phyloP scores from a whole-genome alignment of 805 yeast genomes.

The Suhomyces xylopsoci region DNA sequence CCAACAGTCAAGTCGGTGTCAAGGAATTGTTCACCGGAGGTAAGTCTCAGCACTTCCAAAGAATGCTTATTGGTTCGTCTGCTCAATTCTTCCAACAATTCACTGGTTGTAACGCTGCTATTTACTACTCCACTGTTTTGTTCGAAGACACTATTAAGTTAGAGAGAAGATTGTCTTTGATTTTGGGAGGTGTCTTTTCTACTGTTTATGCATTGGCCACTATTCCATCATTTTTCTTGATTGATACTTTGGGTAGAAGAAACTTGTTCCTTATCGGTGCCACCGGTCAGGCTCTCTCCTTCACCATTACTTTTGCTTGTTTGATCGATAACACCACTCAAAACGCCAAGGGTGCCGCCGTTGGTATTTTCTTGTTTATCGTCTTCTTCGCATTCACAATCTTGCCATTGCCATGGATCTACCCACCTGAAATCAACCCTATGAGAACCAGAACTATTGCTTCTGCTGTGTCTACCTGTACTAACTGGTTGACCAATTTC shows the following conservation, averaged over 20 bases:
- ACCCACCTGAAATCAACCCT: slow-evolving; percentile 36
- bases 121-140: slow-evolving; percentile 34
- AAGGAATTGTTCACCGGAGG: slow-evolving; percentile 24
- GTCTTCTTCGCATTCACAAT: slow-evolving; percentile 30
- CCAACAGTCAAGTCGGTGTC: slow-evolving; percentile 21
- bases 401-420: slow-evolving; percentile 37
- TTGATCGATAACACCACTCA: slow-evolving; percentile 19
- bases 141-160: slow-evolving; percentile 27
- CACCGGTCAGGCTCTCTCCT: slow-evolving; percentile 28
- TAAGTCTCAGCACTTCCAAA: slow-evolving; percentile 23
- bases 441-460: slow-evolving; percentile 37
- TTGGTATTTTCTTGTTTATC: slow-evolving; percentile 31
- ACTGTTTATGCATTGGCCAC: slow-evolving; percentile 32
- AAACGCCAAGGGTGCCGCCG: slow-evolving; percentile 30
- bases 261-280: slow-evolving; percentile 33
- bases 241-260: slow-evolving; percentile 35
- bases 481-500: slow-evolving; percentile 37
- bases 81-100: slow-evolving; percentile 27
- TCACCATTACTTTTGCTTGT: slow-evolving; percentile 26
- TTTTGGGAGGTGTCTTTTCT: slow-evolving; percentile 29
- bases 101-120: slow-evolving; percentile 33
- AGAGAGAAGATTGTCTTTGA: slow-evolving; percentile 19
- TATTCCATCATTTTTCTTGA: slow-evolving; percentile 31
- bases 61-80: slow-evolving; percentile 23
- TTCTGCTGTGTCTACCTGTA: slow-evolving; percentile 32